A percentile compares a stretch with the other conserved stretches of the same genome.
These are phyloP conservation scores for Camellia japonica DNA, from an alignment of 148 eudicot genomes.

Conservation along the genomic window DNA sequence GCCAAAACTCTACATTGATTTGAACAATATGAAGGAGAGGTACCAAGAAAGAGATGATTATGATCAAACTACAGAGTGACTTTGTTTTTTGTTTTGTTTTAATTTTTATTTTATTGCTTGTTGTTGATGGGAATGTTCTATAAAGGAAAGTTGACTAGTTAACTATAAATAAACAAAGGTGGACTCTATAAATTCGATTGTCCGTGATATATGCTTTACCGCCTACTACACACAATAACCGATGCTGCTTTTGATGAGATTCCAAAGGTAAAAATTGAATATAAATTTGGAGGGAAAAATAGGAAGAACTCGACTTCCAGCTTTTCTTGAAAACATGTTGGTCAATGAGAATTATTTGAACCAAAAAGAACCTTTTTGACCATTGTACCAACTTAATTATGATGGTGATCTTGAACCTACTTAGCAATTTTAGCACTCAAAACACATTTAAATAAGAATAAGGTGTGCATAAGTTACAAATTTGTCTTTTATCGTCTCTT, in stretches of 20 bases:
- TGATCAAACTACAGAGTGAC: too few relatives aligned
- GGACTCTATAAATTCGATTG: neutral
- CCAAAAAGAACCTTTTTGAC: neutral
- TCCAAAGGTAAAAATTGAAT: neutral
- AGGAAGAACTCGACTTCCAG: neutral
- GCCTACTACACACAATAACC: neutral
- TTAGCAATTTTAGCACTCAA: neutral
- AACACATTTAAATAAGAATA: neutral
- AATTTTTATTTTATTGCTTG: too few relatives aligned
- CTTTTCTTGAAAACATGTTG: conserved; percentile 8
- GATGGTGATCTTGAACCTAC: neutral
- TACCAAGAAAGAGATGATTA: too few relatives aligned
- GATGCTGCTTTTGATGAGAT: neutral
- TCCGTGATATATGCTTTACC: neutral
- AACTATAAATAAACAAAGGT: too few relatives aligned
- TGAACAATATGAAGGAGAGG: too few relatives aligned
- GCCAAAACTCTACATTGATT: too few relatives aligned
- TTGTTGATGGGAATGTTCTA: too few relatives aligned
- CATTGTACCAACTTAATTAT: neutral
- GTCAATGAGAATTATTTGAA: neutral
- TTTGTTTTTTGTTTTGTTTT: too few relatives aligned
- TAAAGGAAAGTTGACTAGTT: too few relatives aligned
- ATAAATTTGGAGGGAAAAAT: neutral
- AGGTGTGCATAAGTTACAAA: too few relatives aligned
- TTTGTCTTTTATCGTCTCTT: too few relatives aligned